These are phyloP conservation scores for Claviceps africana DNA, from an alignment of 2,329 filamentous ascomycete genomes.

Conservation along the genomic window DNA sequence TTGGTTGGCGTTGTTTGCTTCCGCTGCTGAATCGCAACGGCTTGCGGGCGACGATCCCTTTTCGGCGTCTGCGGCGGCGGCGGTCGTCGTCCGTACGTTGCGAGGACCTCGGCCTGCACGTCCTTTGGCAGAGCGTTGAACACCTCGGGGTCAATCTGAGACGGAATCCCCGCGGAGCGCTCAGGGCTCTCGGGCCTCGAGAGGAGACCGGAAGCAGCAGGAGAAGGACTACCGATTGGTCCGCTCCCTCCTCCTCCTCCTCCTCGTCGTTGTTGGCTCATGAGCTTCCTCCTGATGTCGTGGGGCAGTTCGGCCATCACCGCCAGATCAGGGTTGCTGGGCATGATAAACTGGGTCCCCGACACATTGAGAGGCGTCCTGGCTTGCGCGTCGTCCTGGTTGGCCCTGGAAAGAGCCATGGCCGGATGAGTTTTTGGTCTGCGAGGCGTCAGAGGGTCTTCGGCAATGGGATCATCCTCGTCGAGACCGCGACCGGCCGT, in stretches of 20 bases:
- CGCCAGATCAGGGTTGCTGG: conserved; percentile 65
- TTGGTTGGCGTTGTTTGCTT: conserved; percentile 53
- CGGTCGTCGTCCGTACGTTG: conserved; percentile 43
- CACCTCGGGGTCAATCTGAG: conserved; percentile 74
- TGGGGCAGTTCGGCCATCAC: conserved; percentile 71
- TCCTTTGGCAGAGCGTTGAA: conserved; percentile 74
- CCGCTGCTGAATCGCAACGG: conserved; percentile 28
- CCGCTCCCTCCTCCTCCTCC: conserved; percentile 15
- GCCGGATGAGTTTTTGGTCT: conserved; percentile 41
- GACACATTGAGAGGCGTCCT: conserved; percentile 61
- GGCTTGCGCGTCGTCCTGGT: conserved; percentile 37
- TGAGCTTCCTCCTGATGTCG: conserved; percentile 67
- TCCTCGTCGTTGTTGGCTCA: conserved; percentile 41
- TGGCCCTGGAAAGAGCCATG: conserved; percentile 34
- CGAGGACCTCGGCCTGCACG: conserved; percentile 70
- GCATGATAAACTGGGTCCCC: conserved; percentile 86
- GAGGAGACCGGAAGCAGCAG: conserved; percentile 4
- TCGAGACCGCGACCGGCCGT: conserved; percentile 17
- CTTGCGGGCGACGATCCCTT: conserved; percentile 31
- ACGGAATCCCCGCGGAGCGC: conserved; percentile 38
- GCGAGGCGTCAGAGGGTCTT: conserved; percentile 38
- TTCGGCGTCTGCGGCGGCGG: conserved; percentile 37
- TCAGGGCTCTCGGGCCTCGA: conserved; percentile 27
- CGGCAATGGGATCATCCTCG: conserved; percentile 37
- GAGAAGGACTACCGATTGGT: conserved; percentile 4